Evolutionary conservation across 441 rosid species (phyloP), one percentile per base, ranked within the genome.

Genomic region (Macaranga tanarius): DNA sequence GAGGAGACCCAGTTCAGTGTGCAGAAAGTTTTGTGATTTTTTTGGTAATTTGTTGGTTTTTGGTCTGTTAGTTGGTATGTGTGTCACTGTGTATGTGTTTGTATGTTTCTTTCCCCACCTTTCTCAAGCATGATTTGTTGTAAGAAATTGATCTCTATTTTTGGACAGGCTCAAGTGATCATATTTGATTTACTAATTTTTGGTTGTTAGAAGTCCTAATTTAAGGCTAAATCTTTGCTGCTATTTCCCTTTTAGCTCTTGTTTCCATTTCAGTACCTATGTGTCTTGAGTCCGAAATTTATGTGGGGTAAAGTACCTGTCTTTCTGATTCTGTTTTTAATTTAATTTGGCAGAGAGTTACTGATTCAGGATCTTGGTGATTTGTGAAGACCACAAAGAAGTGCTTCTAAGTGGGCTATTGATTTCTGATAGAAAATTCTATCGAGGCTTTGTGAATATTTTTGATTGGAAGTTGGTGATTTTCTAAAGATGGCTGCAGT

Each of bases 401-500:
- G 67, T 50, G n/a, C 62, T 75, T 57, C 22, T 25, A 9, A 71
- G 72, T 71, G 70, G 70, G 63, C 50, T 68, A 61, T 76, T 81
- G 69, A 65, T 71, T 66, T 72, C 70, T 62, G 44, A 5, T 51
- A 71, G 79, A 72, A 67, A 59, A 71, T 31, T 66, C 54, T 52
- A 70, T 70, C 74, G 76, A 70, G 76, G 54, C 78, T 70, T 69
- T 70, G 52, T 15, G 55, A 34, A 67, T 48, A 63, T 74, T 45
- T 78, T 79, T 42, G 67, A 58, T 71, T 66, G 66, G 40, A 64
- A 78, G 67, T 70, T 40, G 65, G 47, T 50, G 71, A 70, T 65
- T 69, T 62, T 63, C 45, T 71, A 76, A 72, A 76, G 73, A 92
- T 91, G 98, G 89, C 89, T 64, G 89, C 80, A 62, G 90, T 89